Evolutionary conservation across 805 yeast species (phyloP), one percentile per base, ranked within the genome.

Genomic region (Candida multigemmis): DNA sequence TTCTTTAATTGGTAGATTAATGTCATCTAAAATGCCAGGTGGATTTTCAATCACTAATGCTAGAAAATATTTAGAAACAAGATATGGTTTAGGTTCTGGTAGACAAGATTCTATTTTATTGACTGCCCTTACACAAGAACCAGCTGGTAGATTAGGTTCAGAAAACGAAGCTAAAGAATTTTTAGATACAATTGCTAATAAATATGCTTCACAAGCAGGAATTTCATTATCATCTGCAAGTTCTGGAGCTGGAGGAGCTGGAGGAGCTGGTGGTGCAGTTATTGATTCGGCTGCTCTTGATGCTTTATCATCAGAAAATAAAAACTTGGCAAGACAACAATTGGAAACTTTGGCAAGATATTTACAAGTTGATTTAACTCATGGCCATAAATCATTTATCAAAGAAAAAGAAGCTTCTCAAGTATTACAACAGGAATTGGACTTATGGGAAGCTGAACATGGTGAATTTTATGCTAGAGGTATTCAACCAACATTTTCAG

Each of bases 21-120:
- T 87, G 67, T 77, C 97, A 7, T 80, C 96, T 16, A 91, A 91
- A 67, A 91, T 91, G 97, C 97, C 99, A 29, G 99, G 99, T 71
- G 99, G 99, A 12, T 91, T 89, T 61, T 81, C 94, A 25, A 78
- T 89, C 43, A 79, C 96, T 36, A 66, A 72, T 38, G 94, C 95
- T 27, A 80, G 96, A 68, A 85, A 87, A 57, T 83, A 91, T 62
- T 73, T 91, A 54, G 87, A 82, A 63, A 52, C 87, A 23, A 76
- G 89, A 57, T 91, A 83, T 83, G 98, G 98, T 42, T 71, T 91
- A 45, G 93, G 82, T 40, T 36, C 82, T 24, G 96, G 96, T 44
- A 79, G 97, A 68, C 97, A 89, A 65, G 97, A 91, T 54, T 71
- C 93, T 25, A 86, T 79, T 20, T 67, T 91, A 48, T 68, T 91